Base-by-base conservation (phyloP, 2,329 filamentous ascomycete species). In the Teratosphaeria epicoccoides region DNA sequence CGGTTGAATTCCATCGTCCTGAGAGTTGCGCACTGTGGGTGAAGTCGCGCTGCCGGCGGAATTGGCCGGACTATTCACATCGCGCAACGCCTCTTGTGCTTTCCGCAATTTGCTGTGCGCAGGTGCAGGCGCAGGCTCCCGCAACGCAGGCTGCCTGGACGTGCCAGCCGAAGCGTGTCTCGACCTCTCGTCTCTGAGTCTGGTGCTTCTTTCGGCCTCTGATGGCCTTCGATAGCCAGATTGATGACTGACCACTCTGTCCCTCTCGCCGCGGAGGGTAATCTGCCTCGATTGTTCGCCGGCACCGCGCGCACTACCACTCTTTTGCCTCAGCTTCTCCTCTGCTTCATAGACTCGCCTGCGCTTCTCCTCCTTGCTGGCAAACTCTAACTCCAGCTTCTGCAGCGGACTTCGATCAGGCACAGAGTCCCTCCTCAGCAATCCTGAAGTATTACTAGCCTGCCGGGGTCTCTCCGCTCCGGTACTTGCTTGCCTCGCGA, bases 301-400 rank as follows among this genome's bases (percentile, higher is more conserved):
- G 6, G 37, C 44, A 43, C 12, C 17, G 45, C 50, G 24, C 54
- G 44, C 12, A 46, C 51, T 50, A 26, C 52, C 24, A 44, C 55
- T 60, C 40, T 51, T 76, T 63, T 91, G 83, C 59, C 83, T 80
- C 17, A 84, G 79, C 43, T 80, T 79, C 59, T 82, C 77, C 67
- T 96, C 91, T 5, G 88, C 88, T 61, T 91, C 86, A 65, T 89
- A 80, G 4, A 91, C 82, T 46, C 88, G 80, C 7, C 89, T 88
- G 57, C 91, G 80, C 69, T 95, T 94, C 70, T 96, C 90, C 71
- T 96, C 90, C 68, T 96, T 97, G 68, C 87, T 95, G 68, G 85
- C 86, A 63, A 97, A 78, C 62, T 88, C 93, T 64, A 87, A 81
- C 73, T 98, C 91, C 59, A 98, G 80, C 73, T 85, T 93, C 70